phyloP scores from a whole-genome alignment of 805 yeast genomes.

The Starmerella riodocensis region DNA sequence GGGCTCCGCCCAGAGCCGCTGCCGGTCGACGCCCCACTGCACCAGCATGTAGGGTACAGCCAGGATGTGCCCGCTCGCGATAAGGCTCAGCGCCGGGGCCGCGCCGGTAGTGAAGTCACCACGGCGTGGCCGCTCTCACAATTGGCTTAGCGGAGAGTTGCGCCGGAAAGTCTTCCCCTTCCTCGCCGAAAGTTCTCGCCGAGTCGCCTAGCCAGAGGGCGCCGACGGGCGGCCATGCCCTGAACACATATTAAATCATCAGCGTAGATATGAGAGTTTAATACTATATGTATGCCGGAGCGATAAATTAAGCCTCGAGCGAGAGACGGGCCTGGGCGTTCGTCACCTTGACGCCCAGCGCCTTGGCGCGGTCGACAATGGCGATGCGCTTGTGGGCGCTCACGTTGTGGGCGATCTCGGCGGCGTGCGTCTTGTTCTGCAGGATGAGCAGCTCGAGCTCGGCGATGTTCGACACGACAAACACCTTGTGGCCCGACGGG shows the following conservation, averaged over 20 bases:
- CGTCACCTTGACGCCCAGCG: conserved; percentile 97
- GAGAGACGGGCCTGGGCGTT: conserved; percentile 98
- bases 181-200: too few relatives aligned
- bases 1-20: conserved; percentile 1
- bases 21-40: conserved; percentile 9
- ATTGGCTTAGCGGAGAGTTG: too few relatives aligned
- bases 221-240: too few relatives aligned
- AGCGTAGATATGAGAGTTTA: too few relatives aligned
- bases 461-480: conserved; percentile 79
- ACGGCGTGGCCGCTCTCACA: too few relatives aligned
- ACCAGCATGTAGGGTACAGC: background rate
- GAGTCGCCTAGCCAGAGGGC: background rate
- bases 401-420: conserved; percentile 98
- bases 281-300: conserved; percentile 4
- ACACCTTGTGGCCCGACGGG: conserved; percentile 97
- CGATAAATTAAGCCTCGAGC: conserved; percentile 70
- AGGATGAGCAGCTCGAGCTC: conserved; percentile 90
- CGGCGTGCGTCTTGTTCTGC: conserved; percentile 98
- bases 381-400: conserved; percentile 97
- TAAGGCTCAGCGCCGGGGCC: too few relatives aligned
- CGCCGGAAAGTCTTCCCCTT: too few relatives aligned
- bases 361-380: conserved; percentile 92
- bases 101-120: too few relatives aligned
- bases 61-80: too few relatives aligned
- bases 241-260: too few relatives aligned